phyloP scores from a whole-genome alignment of 2,329 filamentous ascomycete genomes.

The Cyphellophora attinorum region DNA sequence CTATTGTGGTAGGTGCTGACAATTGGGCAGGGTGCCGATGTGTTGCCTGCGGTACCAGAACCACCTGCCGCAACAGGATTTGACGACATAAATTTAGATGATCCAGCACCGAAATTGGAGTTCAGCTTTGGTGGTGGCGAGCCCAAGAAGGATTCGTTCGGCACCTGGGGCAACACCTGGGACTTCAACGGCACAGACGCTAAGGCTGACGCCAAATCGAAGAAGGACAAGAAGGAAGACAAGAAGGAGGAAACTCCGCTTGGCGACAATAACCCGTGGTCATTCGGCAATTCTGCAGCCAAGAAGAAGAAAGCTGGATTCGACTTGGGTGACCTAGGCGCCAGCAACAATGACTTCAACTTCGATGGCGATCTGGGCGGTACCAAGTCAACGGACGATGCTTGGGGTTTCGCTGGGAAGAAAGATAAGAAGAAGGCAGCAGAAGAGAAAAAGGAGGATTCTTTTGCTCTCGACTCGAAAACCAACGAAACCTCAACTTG shows the following conservation, averaged over 20 bases:
- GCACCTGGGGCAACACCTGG: constrained; percentile 54
- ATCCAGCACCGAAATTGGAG: constrained; percentile 48
- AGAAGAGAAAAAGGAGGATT: constrained; percentile 27
- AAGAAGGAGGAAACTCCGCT: constrained; percentile 16
- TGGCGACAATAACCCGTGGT: constrained; percentile 30
- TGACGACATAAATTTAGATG: constrained; percentile 59
- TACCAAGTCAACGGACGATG: constrained; percentile 28
- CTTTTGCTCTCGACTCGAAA: constrained; percentile 17
- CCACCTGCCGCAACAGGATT: constrained; percentile 43
- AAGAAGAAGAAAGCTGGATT: constrained; percentile 29
- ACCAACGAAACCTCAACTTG: constrained; percentile 24
- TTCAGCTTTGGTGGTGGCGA: constrained; percentile 43
- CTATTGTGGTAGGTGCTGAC: constrained; percentile 4
- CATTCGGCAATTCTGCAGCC: constrained; percentile 25
- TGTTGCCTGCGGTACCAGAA: constrained; percentile 26
- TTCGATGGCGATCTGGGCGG: constrained; percentile 37
- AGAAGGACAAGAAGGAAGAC: constrained; percentile 18
- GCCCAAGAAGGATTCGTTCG: constrained; percentile 36
- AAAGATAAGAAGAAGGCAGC: constrained; percentile 40
- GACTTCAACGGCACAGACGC: constrained; percentile 26
- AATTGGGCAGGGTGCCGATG: constrained; percentile 21
- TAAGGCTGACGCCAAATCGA: constrained; percentile 21
- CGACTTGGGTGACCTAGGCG: constrained; percentile 34
- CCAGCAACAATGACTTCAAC: constrained; percentile 25
- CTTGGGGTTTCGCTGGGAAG: constrained; percentile 31